These are phyloP conservation scores for Stachybotrys chlorohalonatus DNA, from an alignment of 2,329 filamentous ascomycete species.

Conservation along the genomic window DNA sequence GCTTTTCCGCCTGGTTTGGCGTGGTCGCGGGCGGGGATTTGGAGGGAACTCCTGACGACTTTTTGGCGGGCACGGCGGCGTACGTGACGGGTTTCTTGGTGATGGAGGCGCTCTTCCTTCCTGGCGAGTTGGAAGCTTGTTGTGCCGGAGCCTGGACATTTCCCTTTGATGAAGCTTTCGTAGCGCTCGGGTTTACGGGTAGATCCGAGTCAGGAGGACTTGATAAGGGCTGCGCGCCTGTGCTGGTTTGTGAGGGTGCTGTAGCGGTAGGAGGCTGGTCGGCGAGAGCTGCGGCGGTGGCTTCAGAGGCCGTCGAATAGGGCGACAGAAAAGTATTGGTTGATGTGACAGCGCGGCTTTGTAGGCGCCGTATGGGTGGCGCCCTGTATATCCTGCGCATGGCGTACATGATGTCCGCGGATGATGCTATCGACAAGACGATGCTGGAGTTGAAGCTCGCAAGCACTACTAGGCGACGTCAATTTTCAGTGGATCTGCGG, in stretches of 20 bases:
- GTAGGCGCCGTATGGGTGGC: not conserved
- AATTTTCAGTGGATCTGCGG: not conserved
- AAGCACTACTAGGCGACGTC: not conserved
- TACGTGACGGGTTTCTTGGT: too few species aligned
- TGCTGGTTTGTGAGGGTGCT: not conserved
- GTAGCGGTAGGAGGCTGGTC: not conserved
- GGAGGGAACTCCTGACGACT: too few species aligned
- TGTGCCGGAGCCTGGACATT: too few species aligned
- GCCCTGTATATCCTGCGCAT: not conserved
- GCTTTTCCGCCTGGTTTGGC: too few species aligned
- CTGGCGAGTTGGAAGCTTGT: too few species aligned
- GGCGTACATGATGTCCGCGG: not conserved
- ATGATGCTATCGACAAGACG: not conserved
- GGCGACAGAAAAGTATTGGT: not conserved
- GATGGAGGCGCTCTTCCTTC: too few species aligned
- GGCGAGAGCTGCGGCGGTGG: not conserved
- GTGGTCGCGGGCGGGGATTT: too few species aligned
- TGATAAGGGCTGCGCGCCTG: not conserved
- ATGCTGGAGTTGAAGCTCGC: too few species aligned
- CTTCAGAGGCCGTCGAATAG: not conserved
- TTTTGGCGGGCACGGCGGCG: too few species aligned
- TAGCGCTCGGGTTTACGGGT: too few species aligned
- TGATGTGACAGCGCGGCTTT: not conserved
- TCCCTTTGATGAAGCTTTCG: too few species aligned
- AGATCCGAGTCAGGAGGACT: too few species aligned